These are phyloP conservation scores for Chlorella sp. DNA, from an alignment of 139 green algal genomes.

Conservation along the genomic window DNA sequence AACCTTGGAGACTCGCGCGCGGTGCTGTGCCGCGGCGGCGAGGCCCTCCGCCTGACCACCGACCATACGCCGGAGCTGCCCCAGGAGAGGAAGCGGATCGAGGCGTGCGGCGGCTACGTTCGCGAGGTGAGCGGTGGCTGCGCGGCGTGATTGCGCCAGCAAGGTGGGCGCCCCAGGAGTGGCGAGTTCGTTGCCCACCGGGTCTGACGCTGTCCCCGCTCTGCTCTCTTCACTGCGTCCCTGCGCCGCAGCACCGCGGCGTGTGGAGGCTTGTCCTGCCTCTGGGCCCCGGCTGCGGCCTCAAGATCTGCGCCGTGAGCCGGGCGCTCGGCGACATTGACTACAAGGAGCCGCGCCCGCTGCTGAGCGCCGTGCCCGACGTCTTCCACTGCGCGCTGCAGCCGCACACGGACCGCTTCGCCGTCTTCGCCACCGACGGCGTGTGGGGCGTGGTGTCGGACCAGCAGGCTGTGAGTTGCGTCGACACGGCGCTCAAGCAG, in stretches of 20 bases:
- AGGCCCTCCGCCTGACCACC: slow-evolving; percentile 42
- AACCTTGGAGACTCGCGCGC: slow-evolving; percentile 54
- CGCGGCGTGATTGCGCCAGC: too few species aligned
- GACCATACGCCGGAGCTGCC: slow-evolving; percentile 67
- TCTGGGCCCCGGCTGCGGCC: slow-evolving; percentile 9
- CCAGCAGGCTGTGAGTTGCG: slow-evolving; percentile 55
- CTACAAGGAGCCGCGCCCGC: slow-evolving; percentile 4
- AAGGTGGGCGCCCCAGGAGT: too few species aligned
- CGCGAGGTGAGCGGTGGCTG: slow-evolving; percentile 41
- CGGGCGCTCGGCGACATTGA: slow-evolving; percentile 8
- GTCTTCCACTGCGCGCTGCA: background rate
- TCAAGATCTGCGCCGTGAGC: slow-evolving; percentile 32
- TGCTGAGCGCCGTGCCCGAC: slow-evolving; percentile 7
- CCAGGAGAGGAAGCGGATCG: slow-evolving; percentile 40
- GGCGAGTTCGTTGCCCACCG: too few species aligned
- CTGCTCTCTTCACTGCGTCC: background rate
- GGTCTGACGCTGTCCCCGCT: background rate
- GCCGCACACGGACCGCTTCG: slow-evolving; percentile 37
- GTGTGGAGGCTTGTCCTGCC: slow-evolving; percentile 25
- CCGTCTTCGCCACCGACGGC: slow-evolving; percentile 81
- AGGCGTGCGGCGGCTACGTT: slow-evolving; percentile 39
- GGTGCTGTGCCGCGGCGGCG: slow-evolving; percentile 43
- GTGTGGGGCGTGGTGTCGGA: slow-evolving; percentile 84
- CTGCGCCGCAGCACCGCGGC: slow-evolving; percentile 7
- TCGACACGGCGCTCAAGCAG: slow-evolving; percentile 2